Conservation (phyloP, 768 basidiomycete genomes). For the Chalciporus chontae region DNA sequence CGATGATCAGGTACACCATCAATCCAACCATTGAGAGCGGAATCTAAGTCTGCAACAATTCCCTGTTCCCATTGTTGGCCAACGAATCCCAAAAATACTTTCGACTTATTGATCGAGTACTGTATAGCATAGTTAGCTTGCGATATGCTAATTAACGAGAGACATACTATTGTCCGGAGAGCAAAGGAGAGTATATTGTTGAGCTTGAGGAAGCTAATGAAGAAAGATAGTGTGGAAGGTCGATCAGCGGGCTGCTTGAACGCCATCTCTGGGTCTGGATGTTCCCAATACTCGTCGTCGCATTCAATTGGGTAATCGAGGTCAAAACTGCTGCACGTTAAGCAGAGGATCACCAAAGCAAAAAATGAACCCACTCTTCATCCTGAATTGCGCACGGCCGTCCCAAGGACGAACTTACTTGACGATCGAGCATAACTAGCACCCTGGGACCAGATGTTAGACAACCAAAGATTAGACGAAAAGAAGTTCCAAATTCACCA, state of each 20-base stretch:
- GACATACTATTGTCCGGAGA: constrained; percentile 57
- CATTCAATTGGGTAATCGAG: constrained; percentile 60
- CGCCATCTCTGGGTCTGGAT: constrained; percentile 40
- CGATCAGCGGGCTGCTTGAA: constrained; percentile 64
- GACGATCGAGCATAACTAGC: constrained; percentile 30
- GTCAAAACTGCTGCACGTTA: constrained; percentile 44
- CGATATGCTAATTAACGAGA: background rate
- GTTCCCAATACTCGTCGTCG: constrained; percentile 68
- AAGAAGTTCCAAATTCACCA: constrained; percentile 28
- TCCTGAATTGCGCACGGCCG: constrained; percentile 66
- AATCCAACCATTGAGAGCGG: constrained; percentile 73
- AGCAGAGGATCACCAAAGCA: background rate
- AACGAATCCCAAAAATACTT: constrained; percentile 47
- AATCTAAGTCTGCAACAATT: constrained; percentile 69
- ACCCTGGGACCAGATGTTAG: constrained; percentile 16
- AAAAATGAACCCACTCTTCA: constrained; percentile 53
- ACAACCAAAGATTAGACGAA: background rate
- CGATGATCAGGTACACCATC: constrained; percentile 55
- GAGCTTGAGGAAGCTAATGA: constrained; percentile 53
- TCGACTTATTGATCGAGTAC: constrained; percentile 72
- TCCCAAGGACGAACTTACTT: constrained; percentile 50
- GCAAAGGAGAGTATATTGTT: constrained; percentile 61
- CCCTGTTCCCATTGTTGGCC: constrained; percentile 59
- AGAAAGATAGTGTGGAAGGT: constrained; percentile 52
- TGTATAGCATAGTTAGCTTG: constrained; percentile 20